These are phyloP conservation scores for Magnolia sinica DNA, from an alignment of 164 flowering plant genomes.

Conservation along the genomic window DNA sequence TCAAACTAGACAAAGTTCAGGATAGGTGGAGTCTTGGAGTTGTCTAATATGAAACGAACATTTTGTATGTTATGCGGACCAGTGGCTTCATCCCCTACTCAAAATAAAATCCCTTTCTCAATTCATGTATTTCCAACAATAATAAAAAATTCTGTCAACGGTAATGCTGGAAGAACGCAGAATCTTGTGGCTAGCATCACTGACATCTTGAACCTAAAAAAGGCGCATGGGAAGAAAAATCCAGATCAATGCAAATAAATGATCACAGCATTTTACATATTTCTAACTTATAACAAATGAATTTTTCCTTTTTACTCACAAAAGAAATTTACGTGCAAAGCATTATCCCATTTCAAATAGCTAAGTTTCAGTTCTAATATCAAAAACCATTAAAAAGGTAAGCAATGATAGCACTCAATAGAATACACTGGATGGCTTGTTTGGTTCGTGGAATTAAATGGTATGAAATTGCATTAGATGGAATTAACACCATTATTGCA, in stretches of 20 bases:
- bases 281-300: not conserved
- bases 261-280: not conserved
- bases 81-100: conserved; percentile 2
- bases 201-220: not conserved
- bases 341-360: not conserved
- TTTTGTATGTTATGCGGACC: conserved; percentile 1
- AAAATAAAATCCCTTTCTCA: not conserved
- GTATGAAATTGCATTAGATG: too few relatives aligned
- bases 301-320: not conserved
- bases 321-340: not conserved
- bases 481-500: too few relatives aligned
- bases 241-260: not conserved
- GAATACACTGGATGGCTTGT: too few relatives aligned
- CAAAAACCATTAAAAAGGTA: too few relatives aligned
- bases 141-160: not conserved
- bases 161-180: not conserved
- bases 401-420: too few relatives aligned
- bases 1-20: not conserved
- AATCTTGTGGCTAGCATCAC: not conserved
- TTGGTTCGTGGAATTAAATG: too few relatives aligned
- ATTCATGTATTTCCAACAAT: not conserved
- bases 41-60: not conserved
- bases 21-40: not conserved
- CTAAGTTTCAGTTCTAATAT: not conserved
- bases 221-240: not conserved